Evolutionary conservation across 2,329 filamentous ascomycete genomes (phyloP).

Genomic region (Alternaria rosae): DNA sequence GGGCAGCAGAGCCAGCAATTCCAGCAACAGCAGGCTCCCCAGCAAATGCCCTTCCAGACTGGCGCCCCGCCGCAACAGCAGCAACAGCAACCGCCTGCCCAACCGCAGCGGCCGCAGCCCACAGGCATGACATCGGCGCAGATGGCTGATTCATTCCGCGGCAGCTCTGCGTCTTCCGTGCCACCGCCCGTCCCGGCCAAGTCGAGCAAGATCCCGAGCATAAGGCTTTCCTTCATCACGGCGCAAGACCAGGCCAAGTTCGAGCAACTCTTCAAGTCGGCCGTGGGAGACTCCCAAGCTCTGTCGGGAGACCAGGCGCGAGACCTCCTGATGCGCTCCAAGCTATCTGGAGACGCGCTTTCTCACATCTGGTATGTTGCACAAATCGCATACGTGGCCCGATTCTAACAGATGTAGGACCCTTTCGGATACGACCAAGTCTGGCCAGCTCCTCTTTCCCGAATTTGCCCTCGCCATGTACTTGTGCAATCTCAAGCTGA

Average conservation of each 20-base stretch:
- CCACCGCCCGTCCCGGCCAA: conserved; percentile 70
- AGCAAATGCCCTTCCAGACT: conserved; percentile 49
- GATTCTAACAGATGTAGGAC: conserved; percentile 65
- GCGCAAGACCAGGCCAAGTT: conserved; percentile 95
- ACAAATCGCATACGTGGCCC: neutral
- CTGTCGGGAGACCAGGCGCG: conserved; percentile 92
- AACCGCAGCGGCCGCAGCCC: conserved; percentile 61
- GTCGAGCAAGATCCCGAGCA: conserved; percentile 85
- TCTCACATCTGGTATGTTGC: conserved; percentile 84
- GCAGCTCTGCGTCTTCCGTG: conserved; percentile 47
- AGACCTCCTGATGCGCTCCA: conserved; percentile 86
- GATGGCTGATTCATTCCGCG: conserved; percentile 69
- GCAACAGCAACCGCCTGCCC: conserved; percentile 61
- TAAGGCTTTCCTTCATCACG: conserved; percentile 94
- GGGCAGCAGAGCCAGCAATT: conserved; percentile 53
- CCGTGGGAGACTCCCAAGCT: conserved; percentile 82
- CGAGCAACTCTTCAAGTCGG: conserved; percentile 96
- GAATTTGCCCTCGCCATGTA: conserved; percentile 99
- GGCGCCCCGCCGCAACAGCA: conserved; percentile 64
- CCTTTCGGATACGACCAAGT: conserved; percentile 92
- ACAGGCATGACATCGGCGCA: conserved; percentile 69
- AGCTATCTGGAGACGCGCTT: conserved; percentile 83
- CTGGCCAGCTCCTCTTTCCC: conserved; percentile 93
- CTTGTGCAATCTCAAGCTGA: conserved; percentile 91
- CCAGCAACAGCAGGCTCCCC: conserved; percentile 64